Evolutionary conservation across 2,329 filamentous ascomycete genomes (phyloP).

Genomic region (Dendryphion nanum): DNA sequence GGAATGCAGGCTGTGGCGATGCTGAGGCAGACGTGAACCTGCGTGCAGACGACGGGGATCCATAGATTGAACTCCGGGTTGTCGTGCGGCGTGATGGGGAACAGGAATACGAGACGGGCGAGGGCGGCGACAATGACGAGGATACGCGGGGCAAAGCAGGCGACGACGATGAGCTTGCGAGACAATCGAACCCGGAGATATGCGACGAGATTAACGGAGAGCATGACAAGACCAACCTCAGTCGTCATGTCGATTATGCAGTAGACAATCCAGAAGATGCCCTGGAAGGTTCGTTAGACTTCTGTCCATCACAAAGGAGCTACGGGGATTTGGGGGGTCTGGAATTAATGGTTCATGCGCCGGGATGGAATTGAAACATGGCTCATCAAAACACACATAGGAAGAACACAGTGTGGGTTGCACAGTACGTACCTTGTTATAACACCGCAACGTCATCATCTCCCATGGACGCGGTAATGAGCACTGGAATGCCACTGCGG

Average conservation of each 20-base stretch:
- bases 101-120: conserved; percentile 28
- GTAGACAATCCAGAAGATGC: conserved; percentile 33
- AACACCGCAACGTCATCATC: conserved; percentile 23
- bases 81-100: conserved; percentile 26
- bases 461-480: conserved; percentile 31
- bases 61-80: conserved; percentile 26
- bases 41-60: conserved; percentile 25
- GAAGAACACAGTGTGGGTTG: background rate
- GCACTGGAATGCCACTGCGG: conserved; percentile 29
- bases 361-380: too few species aligned
- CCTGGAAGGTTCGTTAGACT: conserved; percentile 24
- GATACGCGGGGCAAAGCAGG: conserved; percentile 32
- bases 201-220: conserved; percentile 30
- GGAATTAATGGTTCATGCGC: too few species aligned
- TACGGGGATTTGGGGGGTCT: too few species aligned
- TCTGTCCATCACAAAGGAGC: too few species aligned
- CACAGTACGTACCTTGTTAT: conserved; percentile 24
- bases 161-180: conserved; percentile 25
- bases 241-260: conserved; percentile 32
- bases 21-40: conserved; percentile 26
- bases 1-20: conserved; percentile 35
- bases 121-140: conserved; percentile 26
- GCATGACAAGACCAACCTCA: conserved; percentile 29
- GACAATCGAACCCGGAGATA: conserved; percentile 22
- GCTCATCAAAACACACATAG: too few species aligned